phyloP scores from a whole-genome alignment of 768 basidiomycete genomes.

The Tylopilus plumbeoviolaceoides region DNA sequence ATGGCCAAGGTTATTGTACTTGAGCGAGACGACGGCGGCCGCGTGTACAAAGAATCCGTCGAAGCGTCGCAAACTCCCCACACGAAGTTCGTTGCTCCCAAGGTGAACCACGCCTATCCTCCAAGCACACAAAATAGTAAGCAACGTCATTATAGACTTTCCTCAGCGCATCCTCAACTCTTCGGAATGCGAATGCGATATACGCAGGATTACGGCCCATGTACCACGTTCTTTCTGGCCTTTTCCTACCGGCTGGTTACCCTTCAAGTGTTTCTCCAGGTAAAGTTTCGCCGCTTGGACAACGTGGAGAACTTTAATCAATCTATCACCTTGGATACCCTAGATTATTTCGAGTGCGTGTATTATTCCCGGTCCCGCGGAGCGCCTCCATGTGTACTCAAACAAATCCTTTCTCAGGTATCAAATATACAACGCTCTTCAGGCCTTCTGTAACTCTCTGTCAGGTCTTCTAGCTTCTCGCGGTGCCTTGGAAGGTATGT shows the following conservation, averaged over 20 bases:
- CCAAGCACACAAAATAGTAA: conserved; percentile 6
- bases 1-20: conserved; percentile 11
- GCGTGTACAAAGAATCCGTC: conserved; percentile 16
- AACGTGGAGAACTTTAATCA: background rate
- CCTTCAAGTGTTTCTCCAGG: conserved; percentile 60
- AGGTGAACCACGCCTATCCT: conserved; percentile 14
- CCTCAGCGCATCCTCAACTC: background rate
- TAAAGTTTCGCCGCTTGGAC: conserved; percentile 15
- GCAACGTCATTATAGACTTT: background rate
- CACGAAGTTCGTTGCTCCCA: background rate
- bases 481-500: conserved; percentile 60
- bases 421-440: conserved; percentile 60
- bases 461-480: conserved; percentile 61
- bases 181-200: background rate
- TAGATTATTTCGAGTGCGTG: conserved; percentile 55
- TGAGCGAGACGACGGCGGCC: conserved; percentile 21
- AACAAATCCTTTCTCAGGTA: conserved; percentile 40
- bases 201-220: conserved; percentile 1
- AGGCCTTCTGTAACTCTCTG: conserved; percentile 68
- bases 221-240: conserved; percentile 18
- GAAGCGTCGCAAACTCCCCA: background rate
- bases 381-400: conserved; percentile 5
- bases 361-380: background rate
- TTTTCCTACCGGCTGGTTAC: conserved; percentile 63
- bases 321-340: background rate